These are phyloP conservation scores for Neurospora crassa DNA, from an alignment of 2,329 filamentous ascomycete genomes.

Conservation along the genomic window DNA sequence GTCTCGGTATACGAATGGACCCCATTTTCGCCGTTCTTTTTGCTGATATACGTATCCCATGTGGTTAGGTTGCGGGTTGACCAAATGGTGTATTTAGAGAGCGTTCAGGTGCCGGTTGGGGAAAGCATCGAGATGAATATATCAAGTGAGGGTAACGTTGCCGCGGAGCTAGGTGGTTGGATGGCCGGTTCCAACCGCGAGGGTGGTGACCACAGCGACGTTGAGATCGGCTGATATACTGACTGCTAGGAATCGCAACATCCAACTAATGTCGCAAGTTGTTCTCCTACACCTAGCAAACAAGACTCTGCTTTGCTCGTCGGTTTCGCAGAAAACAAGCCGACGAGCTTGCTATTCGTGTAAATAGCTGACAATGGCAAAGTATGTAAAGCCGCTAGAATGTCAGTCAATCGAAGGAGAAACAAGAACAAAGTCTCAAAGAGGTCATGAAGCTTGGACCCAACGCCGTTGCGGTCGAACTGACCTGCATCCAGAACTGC, in stretches of 20 bases:
- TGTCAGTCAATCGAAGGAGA: neutral
- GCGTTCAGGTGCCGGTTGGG: neutral
- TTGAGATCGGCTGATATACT: neutral
- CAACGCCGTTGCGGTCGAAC: neutral
- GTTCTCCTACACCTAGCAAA: neutral
- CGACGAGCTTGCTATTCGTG: neutral
- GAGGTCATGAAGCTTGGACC: neutral
- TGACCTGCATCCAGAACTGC: neutral
- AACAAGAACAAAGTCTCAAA: neutral
- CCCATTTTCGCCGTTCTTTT: too few relatives aligned
- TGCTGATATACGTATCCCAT: too few relatives aligned
- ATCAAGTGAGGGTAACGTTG: neutral
- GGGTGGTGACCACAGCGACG: neutral
- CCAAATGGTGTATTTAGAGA: neutral
- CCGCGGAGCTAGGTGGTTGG: neutral
- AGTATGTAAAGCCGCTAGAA: neutral
- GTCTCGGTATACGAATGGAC: too few relatives aligned
- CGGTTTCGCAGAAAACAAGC: neutral
- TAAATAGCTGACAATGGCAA: neutral
- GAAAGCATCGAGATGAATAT: neutral
- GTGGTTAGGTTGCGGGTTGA: too few relatives aligned
- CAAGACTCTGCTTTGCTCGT: neutral
- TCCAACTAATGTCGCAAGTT: neutral
- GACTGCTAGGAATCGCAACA: neutral
- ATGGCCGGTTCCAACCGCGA: neutral